Base-by-base conservation (phyloP, 202 grass and related monocot genomes). In the Schoenoplectus tabernaemontani region DNA sequence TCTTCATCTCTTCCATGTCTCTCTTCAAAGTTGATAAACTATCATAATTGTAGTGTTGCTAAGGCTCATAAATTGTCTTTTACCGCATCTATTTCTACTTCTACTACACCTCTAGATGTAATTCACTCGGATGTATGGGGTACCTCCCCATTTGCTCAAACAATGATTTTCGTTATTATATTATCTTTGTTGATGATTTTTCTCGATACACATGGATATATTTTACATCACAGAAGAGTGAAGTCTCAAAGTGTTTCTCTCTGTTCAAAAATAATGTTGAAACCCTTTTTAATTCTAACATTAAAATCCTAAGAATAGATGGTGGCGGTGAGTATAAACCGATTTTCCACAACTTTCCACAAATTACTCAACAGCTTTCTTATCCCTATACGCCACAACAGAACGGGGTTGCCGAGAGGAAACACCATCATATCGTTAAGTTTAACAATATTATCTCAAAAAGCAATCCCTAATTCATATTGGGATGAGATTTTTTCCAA, bases 181-280 rank as follows among this genome's bases (percentile, higher is more conserved):
- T 84, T 9, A 47, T 11, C 3, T 70, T 85, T 64, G 26, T 79
- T 11, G 75, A 85, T 51, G 1, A 71, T 19, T 73, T 9, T 2
- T 34, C 9, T 37, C 1, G 5, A 7, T 80, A 19, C 19, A 58
- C 62, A 9, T 85, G 33, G 74, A 7, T 72, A 15, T 85, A 61
- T 37, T 32, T 44, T 5, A 0, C 56, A 1, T 15, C 22, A 16
- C 3, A 4, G 13, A 83, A 83, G 56, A 19, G 7, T 23, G 33
- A 65, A 61, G 69, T 83, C 0, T 0, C 7, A 22, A 24, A 4
- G n/a, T 30, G 2, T n/a, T 83, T 83, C 43, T 8, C 36, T 19
- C 7, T 24, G 0, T 83, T 76, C 32, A 22, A 83, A 51, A 2
- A 0, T 1, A 2, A 58, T 0, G 66, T 76, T 1, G 68, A 83